Evolutionary conservation across 1,284 basidiomycete species (phyloP), one percentile per base, ranked within the genome.

Genomic region (Meira miltonrushii): DNA sequence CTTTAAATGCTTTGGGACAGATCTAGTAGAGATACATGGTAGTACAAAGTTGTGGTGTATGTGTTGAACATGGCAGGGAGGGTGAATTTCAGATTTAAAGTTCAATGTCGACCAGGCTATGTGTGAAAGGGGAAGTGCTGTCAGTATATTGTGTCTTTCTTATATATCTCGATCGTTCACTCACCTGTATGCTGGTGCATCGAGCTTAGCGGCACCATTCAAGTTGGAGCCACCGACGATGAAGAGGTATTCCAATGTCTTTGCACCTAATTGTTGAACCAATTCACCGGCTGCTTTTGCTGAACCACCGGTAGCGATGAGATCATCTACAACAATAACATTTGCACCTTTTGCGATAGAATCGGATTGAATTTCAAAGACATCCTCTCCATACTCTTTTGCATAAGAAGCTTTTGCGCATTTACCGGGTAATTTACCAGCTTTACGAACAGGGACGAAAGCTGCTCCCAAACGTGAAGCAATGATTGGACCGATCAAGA

Each of bases 301-400:
- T 15, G 92, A 96, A 7, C 95, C 95, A 62, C 92, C 91, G 46
- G 95, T 98, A 0, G 95, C 95, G 65, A 99, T 92, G 40, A 99
- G 83, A 79, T 99, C 95, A 79, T 99, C 95, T 37, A 99, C 83
- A 50, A 98, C 84, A 43, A 99, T 80, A 33, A 93, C 91, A 58
- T 82, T 89, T 77, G 94, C 88, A 38, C 90, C 90, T 38, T 66
- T 52, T 68, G 85, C 80, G 74, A 99, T 89, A 1, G 89, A 87
- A 59, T 87, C 89, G 43, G 84, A 83, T 80, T 98, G 95, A 85
- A 98, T 94, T 81, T 98, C 92, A 74, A 96, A 95, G 11, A 85
- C 82, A 77, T 96, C 93, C 88, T 92, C 61, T 38, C 94, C 95
- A 74, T 98, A 98, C 79, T 99, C 95, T 82, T 97, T 97, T 77